Percentiles rank a stretch among this genome's conserved stretches.
Conservation (phyloP, 768 basidiomycete genomes). For the Termitomyces sp. region DNA sequence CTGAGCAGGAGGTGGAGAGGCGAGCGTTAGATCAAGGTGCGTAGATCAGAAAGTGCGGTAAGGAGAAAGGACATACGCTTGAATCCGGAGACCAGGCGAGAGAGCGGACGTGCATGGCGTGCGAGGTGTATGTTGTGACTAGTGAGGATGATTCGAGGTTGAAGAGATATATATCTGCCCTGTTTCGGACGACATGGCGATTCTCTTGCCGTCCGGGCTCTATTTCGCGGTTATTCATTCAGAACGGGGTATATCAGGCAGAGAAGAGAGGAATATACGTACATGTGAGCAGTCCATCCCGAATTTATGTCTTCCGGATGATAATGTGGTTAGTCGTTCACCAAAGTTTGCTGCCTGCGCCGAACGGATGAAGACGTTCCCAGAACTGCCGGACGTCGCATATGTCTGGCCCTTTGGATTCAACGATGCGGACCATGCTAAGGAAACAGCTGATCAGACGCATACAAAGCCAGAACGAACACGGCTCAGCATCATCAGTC, state of each 20-base stretch:
- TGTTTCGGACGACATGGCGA: constrained; percentile 80
- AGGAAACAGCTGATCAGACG: not conserved
- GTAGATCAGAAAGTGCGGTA: not conserved
- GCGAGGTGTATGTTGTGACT: constrained; percentile 72
- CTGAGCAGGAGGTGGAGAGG: constrained; percentile 72
- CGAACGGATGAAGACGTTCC: constrained; percentile 73
- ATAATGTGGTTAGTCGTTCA: constrained; percentile 48
- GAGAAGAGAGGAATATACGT: constrained; percentile 23
- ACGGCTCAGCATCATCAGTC: constrained; percentile 59
- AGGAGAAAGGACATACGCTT: constrained; percentile 49
- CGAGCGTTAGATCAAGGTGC: not conserved
- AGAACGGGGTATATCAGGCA: not conserved
- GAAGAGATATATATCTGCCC: constrained; percentile 88
- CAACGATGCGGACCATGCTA: constrained; percentile 84
- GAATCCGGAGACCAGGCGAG: constrained; percentile 89
- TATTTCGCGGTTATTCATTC: constrained; percentile 24
- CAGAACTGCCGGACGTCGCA: constrained; percentile 68
- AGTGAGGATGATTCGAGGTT: constrained; percentile 70
- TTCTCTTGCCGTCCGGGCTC: constrained; percentile 84
- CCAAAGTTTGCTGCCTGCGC: constrained; percentile 66
- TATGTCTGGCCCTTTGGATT: constrained; percentile 73
- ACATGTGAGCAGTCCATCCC: constrained; percentile 76
- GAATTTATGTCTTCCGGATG: constrained; percentile 71
- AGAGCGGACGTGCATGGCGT: constrained; percentile 87
- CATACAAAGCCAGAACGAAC: constrained; percentile 42